Evolutionary conservation across 1,284 basidiomycete genomes (phyloP), one percentile per base, ranked within the genome.

Genomic region (Tilletia horrida): DNA sequence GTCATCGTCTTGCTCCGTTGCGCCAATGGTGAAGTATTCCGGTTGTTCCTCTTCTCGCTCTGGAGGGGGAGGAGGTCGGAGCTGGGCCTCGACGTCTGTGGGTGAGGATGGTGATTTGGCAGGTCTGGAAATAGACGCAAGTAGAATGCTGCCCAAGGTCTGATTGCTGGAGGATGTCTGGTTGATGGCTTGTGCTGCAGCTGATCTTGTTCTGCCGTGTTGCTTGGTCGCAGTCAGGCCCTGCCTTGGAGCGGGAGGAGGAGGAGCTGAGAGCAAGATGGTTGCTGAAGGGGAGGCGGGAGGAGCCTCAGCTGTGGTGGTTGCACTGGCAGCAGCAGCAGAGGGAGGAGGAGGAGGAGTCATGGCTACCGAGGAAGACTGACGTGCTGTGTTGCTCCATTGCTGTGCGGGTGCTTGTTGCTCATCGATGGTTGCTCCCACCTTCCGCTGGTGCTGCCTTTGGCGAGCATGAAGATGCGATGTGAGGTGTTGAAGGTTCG

Each of bases 121-220:
- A 11, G 35, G 11, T 11, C 35, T 40, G 35, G 35, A 6, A 11
- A 40, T 40, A 40, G 35, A 40, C 11, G 35, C 35, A 11, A 40
- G 35, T 4, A 40, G 35, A 11, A 40, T 4, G 35, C 35, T 40
- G 4, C 35, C 35, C 35, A 40, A 40, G 35, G 35, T 40, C 6
- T 40, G 35, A 40, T 40, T 40, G 35, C 35, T 40, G 35, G 35
- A 40, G 35, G 35, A 40, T 40, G 35, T 40, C 35, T 40, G 35
- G 35, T 11, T 40, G 55, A 59, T 59, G 55, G 55, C 55, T 16
- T 29, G 9, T 11, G 55, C 55, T 31, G 55, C 55, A n/a, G 55
- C 55, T 35, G 55, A 59, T 13, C 55, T 25, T 29, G 55, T 59
- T n/a, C 50, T 3, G 18, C 55, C 55, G 29, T 31, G 35, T 40